Conservation (phyloP, 495 filamentous ascomycete species). For the Lepraria neglecta region DNA sequence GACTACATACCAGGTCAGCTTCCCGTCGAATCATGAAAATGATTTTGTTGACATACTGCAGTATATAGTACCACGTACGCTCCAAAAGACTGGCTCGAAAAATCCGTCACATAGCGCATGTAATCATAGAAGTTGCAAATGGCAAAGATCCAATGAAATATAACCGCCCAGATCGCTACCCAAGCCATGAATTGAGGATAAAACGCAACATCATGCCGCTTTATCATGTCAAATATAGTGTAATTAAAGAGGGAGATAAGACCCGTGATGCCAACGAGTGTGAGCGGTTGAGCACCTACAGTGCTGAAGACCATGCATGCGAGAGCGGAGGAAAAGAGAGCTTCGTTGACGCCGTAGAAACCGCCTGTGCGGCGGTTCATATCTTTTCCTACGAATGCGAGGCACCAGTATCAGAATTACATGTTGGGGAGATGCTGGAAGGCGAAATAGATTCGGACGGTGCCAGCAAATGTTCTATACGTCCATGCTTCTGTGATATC, state of each 20-base stretch:
- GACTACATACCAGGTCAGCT: conserved; percentile 21
- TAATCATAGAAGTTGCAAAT: conserved; percentile 39
- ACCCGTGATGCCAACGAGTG: conserved; percentile 34
- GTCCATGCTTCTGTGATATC: conserved; percentile 40
- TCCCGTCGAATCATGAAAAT: not conserved
- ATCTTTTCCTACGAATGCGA: conserved; percentile 42
- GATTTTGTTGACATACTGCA: conserved; percentile 22
- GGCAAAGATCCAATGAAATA: conserved; percentile 40
- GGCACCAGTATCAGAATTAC: not conserved
- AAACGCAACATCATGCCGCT: conserved; percentile 31
- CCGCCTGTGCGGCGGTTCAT: conserved; percentile 37
- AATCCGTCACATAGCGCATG: conserved; percentile 40
- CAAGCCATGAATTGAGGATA: conserved; percentile 38
- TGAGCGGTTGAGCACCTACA: conserved; percentile 31
- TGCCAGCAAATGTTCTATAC: conserved; percentile 39
- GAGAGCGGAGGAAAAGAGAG: conserved; percentile 39
- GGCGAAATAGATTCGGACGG: conserved; percentile 40
- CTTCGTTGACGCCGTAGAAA: conserved; percentile 44
- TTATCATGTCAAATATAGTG: conserved; percentile 42
- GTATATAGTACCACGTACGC: conserved; percentile 44
- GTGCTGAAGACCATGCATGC: conserved; percentile 38
- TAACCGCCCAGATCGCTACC: conserved; percentile 40
- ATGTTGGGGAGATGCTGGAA: not conserved
- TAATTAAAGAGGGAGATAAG: conserved; percentile 40
- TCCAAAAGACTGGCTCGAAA: conserved; percentile 40